Evolutionary conservation across 2,329 filamentous ascomycete species (phyloP).

Genomic region (Sporothrix inflata): DNA sequence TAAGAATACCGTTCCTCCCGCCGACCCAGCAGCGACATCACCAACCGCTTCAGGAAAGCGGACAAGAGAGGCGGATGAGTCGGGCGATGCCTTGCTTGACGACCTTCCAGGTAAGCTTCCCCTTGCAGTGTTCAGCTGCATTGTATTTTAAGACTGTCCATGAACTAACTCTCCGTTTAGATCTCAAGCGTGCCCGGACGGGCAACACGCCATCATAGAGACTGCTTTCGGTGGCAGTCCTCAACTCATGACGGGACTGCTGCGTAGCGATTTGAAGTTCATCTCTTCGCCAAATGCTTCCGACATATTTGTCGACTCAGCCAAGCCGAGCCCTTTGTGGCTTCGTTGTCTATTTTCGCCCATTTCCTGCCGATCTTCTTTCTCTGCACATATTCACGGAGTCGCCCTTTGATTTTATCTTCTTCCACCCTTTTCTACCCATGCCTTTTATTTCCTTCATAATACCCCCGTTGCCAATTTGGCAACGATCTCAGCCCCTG

Average conservation of each 20-base stretch:
- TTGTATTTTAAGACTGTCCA: background rate
- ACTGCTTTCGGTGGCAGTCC: background rate
- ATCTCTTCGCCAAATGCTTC: background rate
- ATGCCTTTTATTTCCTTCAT: background rate
- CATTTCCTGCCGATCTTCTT: background rate
- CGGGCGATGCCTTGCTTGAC: conserved; percentile 26
- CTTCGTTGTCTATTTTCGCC: background rate
- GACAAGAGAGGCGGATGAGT: conserved; percentile 37
- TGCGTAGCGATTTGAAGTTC: background rate
- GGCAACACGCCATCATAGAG: conserved; percentile 25
- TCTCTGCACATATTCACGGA: conserved; percentile 3
- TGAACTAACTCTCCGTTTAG: conserved; percentile 34
- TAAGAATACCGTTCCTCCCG: conserved; percentile 39
- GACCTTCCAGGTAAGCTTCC: conserved; percentile 43
- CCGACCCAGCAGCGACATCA: conserved; percentile 35
- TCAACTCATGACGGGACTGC: background rate
- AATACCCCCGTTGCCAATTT: conserved; percentile 13
- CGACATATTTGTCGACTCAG: background rate
- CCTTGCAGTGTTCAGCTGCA: background rate
- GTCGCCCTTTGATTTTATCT: background rate
- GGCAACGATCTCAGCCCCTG: background rate
- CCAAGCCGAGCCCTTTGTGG: background rate
- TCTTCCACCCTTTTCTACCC: background rate
- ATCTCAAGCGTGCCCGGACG: conserved; percentile 57
- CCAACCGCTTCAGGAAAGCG: conserved; percentile 40